Base-by-base conservation (phyloP, 1,139 yeast genomes). In the Geotrichum reessii region DNA sequence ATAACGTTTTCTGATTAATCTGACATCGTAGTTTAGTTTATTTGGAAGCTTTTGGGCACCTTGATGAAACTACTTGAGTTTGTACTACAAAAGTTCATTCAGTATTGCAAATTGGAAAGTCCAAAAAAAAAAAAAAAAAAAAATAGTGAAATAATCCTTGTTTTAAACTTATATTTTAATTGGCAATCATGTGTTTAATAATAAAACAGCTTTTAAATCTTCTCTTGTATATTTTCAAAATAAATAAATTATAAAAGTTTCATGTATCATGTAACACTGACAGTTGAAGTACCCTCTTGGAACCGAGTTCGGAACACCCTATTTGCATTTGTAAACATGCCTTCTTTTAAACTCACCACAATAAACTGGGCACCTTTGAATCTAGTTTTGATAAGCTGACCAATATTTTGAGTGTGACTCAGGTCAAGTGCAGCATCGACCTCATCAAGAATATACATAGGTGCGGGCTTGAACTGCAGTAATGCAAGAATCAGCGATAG, bases 351-450 rank as follows among this genome's bases (percentile, higher is more conserved):
- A 31, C 97, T 88, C 21, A 95, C 99, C 58, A 95, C 96, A 64
- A 95, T 92, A 69, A 95, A 95, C 71, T 95, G 99, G 1, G 97
- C 87, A 0, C 96, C 97, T 71, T 88, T 87, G 74, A 95, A 95
- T 66, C 97, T 78, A 0, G 97, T 92, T 74, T 92, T 93, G 72
- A 95, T 93, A 69, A 95, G 78, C 69, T 91, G 97, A 4, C 99
- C 99, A 68, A 95, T 93, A 68, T 93, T 93, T 72, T 95, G 98
- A 0, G 99, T 95, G 71, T 95, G 99, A 58, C 96, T 89, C 63
- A 92, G 80, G 77, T 95, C 99, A 64, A 95, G 80, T 0, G 99
- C 99, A 1, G 99, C 99, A 74, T 93, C 99, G 46, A 93, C 97
- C 74, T 93, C 99, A 74, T 93, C 99, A 61, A 93, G 77, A 66